Base-by-base conservation (phyloP, 2,329 filamentous ascomycete genomes). In the Cercospora nicotianae region DNA sequence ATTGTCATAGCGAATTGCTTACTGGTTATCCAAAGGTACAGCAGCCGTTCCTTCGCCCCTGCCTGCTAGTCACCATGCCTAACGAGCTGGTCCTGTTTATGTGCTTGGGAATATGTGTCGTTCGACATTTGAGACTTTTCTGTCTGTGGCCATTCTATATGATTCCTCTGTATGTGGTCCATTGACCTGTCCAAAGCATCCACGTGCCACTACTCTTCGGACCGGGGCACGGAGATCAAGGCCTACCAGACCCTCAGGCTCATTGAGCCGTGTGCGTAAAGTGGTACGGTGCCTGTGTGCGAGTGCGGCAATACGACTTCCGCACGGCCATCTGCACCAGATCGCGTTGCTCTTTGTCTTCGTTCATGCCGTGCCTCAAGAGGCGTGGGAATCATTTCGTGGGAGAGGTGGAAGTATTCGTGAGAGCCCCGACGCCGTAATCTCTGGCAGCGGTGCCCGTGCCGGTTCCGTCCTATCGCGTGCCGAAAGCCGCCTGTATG, bases 261-360 rank as follows among this genome's bases (percentile, higher is more conserved):
- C 20, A 45, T 42, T 16, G 33, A 45, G 59, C 59, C 33, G 33
- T 61, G n/a, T 61, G 33, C 59, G 59, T 61, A 61, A 45, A 61
- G 59, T 45, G 26, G 31, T 61, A 61, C 30, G 59, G 59, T 61
- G 33, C 59, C 33, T 61, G 33, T 61, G n/a, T 61, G 31, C 59
- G 59, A 45, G 59, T 61, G 59, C 59, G 59, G 59, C 59, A 61
- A 51, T 62, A 62, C 60, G 60, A 62, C 60, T 62, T 51, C 60
- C 36, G 60, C 60, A n/a, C 60, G 28, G 36, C 60, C 26, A 62
- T 62, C 60, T 62, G 18, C 20, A 51, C 60, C 10, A 62, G 60
- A 62, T 62, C 60, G 60, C 39, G 31, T 48, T 62, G 60, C 33
- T 62, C 60, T 51, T 62, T 62, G 39, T 62, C 60, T 63, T 62